Evolutionary conservation across 2,329 filamentous ascomycete species (phyloP), one percentile per base, ranked within the genome.

Genomic region (Davidsoniella australis): DNA sequence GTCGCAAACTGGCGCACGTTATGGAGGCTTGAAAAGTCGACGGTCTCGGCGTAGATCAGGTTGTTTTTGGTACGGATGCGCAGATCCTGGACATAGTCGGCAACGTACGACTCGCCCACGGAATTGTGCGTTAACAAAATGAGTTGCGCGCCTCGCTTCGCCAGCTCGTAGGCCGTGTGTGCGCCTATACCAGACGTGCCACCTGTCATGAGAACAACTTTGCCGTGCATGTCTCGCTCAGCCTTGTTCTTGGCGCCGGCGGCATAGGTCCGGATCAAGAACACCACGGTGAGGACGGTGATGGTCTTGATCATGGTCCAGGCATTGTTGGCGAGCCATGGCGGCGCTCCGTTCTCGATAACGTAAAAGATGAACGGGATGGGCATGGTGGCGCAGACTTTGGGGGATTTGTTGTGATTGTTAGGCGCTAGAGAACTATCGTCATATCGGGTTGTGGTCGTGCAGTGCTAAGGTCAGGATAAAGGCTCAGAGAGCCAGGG

Each of bases 121-220:
- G 84, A 71, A 58, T 88, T 77, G 55, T 85, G 85, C 5, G 89
- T 94, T 46, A 98, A 76, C 41, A 98, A 79, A 52, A 96, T 74
- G 54, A 98, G 70, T 67, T 98, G 93, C 43, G 89, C 88, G 56
- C 91, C 91, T 55, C 87, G 78, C 16, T 68, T 61, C 49, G 89
- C 89, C 48, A 98, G 75, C 52, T 81, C 76, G 55, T 76, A 70
- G 4, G 82, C 83, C 41, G 85, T 76, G 50, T 76, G 73, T 52
- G 86, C 84, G 45, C 91, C 91, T 61, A 98, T 83, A 12, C 91
- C 91, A 42, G 88, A 89, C 47, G 91, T 98, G 24, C 89, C 91
- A 56, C 91, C 88, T 16, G 91, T 98, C 47, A 98, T 76, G 71
- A 98, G 80, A 41, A 95, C 73, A 45, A 98, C 86, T 61, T 93